phyloP scores from a whole-genome alignment of 1,284 basidiomycete genomes.

The Peniophora sp. region DNA sequence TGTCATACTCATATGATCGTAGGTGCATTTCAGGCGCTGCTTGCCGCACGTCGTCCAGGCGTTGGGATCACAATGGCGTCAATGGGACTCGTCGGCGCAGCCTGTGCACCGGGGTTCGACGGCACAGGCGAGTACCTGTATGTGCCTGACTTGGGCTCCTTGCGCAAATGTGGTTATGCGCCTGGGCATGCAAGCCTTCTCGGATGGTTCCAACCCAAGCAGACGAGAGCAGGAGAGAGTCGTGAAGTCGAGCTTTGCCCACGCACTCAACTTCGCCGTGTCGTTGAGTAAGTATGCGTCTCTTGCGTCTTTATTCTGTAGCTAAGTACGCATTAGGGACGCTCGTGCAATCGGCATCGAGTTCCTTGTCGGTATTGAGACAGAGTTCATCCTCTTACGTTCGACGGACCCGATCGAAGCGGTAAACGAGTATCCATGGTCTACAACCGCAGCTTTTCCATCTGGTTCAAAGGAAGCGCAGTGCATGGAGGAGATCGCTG shows the following conservation, averaged over 20 bases:
- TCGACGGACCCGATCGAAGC: constrained; percentile 38
- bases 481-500: constrained; percentile 46
- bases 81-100: constrained; percentile 38
- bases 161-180: constrained; percentile 45
- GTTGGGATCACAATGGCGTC: constrained; percentile 35
- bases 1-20: neutral
- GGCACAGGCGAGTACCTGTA: constrained; percentile 47
- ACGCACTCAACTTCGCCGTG: constrained; percentile 38
- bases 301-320: neutral
- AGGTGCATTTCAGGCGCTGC: constrained; percentile 44
- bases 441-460: constrained; percentile 32
- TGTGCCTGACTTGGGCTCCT: constrained; percentile 41
- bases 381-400: constrained; percentile 59
- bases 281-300: constrained; percentile 38
- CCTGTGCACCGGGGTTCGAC: constrained; percentile 27
- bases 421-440: constrained; percentile 43
- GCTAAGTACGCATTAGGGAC: constrained; percentile 21
- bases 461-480: constrained; percentile 35
- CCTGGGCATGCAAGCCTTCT: constrained; percentile 50
- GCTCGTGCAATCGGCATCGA: constrained; percentile 32
- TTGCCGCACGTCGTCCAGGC: constrained; percentile 42
- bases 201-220: constrained; percentile 59
- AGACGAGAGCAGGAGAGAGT: constrained; percentile 22
- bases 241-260: constrained; percentile 45
- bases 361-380: constrained; percentile 63